Percentiles rank a stretch among this genome's conserved stretches.
Conservation (phyloP, 2,329 filamentous ascomycete species). For the Zelopaecilomyces penicillatus region DNA sequence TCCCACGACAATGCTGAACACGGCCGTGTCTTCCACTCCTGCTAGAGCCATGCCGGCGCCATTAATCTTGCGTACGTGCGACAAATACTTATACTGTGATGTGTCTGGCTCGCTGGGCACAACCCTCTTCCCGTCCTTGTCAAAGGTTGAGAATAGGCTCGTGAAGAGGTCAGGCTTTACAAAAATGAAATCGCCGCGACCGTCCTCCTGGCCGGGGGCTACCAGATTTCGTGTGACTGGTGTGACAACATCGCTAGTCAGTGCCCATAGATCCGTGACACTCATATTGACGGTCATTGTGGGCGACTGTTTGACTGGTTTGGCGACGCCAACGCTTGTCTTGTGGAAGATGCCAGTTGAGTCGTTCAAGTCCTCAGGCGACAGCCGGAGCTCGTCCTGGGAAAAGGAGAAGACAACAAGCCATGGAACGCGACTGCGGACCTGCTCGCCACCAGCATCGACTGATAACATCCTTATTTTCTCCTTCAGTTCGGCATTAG, state of each 20-base stretch:
- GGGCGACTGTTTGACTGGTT: background rate
- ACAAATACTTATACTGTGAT: constrained; percentile 21
- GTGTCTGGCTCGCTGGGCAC: constrained; percentile 9
- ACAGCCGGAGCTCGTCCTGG: constrained; percentile 26
- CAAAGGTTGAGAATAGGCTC: constrained; percentile 14
- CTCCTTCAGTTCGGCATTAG: background rate
- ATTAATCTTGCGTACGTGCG: constrained; percentile 33
- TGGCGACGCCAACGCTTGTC: background rate
- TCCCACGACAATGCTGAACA: constrained; percentile 27
- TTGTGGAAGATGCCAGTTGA: too few relatives aligned
- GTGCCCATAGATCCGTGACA: constrained; percentile 1
- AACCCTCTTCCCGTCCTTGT: background rate
- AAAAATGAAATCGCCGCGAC: constrained; percentile 19
- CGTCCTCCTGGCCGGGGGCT: background rate
- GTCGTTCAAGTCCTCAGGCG: constrained; percentile 7
- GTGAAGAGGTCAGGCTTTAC: constrained; percentile 17
- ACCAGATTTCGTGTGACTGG: too few relatives aligned
- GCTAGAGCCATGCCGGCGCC: constrained; percentile 27
- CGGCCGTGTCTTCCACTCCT: constrained; percentile 23
- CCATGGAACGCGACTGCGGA: constrained; percentile 28
- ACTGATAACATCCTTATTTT: too few relatives aligned
- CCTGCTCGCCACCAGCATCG: too few relatives aligned
- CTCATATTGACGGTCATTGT: constrained; percentile 11
- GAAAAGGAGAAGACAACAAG: constrained; percentile 23
- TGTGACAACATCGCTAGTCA: background rate